Percentiles rank a stretch among this genome's conserved stretches.
phyloP scores from a whole-genome alignment of 495 filamentous ascomycete genomes.

The Sabuloglossum arenarium region DNA sequence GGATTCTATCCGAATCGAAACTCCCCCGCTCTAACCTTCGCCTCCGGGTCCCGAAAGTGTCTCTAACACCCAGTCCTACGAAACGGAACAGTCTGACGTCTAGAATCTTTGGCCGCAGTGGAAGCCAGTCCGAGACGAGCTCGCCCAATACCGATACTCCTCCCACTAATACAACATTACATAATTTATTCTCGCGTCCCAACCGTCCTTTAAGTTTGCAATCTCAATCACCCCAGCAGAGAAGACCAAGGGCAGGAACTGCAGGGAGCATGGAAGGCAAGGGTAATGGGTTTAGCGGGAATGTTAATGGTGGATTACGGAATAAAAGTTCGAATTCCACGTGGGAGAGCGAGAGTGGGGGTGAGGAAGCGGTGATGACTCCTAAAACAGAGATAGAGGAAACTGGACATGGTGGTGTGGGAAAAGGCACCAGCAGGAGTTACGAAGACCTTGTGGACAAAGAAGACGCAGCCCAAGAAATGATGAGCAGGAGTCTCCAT shows the following conservation, averaged over 20 bases:
- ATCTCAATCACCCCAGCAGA: neutral
- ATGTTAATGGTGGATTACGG: neutral
- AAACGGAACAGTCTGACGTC: neutral
- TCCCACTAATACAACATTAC: neutral
- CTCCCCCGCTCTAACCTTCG: neutral
- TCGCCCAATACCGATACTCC: neutral
- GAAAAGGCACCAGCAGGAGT: neutral
- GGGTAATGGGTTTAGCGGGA: neutral
- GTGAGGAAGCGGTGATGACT: neutral
- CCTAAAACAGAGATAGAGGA: neutral
- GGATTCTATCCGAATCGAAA: neutral
- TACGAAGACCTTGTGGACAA: neutral
- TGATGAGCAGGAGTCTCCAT: neutral
- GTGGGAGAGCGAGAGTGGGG: neutral
- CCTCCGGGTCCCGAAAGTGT: neutral
- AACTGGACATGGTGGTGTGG: neutral
- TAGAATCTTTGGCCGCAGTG: neutral
- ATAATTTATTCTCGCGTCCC: neutral
- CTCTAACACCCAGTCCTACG: neutral
- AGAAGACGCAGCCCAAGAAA: neutral
- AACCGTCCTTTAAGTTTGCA: neutral
- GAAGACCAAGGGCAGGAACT: neutral
- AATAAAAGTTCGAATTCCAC: neutral
- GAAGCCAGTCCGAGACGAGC: neutral
- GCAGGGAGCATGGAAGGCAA: neutral